phyloP scores from a whole-genome alignment of 225 moss, liverwort and hornwort species.

The Takakia lepidozioides region DNA sequence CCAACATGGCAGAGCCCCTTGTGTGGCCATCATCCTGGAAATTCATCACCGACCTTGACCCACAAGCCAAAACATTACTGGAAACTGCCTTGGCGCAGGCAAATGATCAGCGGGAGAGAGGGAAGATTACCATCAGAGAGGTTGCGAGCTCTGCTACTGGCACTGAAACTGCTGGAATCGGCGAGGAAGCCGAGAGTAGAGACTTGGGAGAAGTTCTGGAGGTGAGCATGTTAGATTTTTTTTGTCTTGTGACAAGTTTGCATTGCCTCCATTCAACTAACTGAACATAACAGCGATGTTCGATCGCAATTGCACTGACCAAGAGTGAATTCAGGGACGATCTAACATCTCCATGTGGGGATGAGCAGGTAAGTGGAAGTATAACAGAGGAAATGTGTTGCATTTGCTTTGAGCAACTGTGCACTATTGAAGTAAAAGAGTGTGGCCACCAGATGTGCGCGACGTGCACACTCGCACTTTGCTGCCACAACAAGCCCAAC shows the following conservation, averaged over 20 bases:
- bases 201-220: constrained; percentile 11
- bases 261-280: too few species aligned
- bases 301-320: too few species aligned
- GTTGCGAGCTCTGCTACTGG: neutral
- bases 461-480: constrained; percentile 42
- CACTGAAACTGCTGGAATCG: neutral
- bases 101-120: constrained; percentile 29
- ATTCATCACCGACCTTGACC: constrained; percentile 48
- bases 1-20: constrained; percentile 36
- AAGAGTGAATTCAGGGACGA: too few species aligned
- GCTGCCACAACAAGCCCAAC: constrained; percentile 57
- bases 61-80: constrained; percentile 39
- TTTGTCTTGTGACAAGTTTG: too few species aligned
- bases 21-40: constrained; percentile 67
- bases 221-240: neutral
- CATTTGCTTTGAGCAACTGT: constrained; percentile 53
- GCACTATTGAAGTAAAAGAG: constrained; percentile 52
- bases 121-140: constrained; percentile 6
- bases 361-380: constrained; percentile 27
- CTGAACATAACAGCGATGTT: too few species aligned
- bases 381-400: constrained; percentile 38
- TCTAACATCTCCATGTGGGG: too few species aligned
- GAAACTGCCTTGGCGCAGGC: constrained; percentile 42
- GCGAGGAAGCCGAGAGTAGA: too few species aligned
- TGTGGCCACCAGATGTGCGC: constrained; percentile 68